These are phyloP conservation scores for Phanerodontia chrysosporium DNA, from an alignment of 768 basidiomycete genomes.

Conservation along the genomic window DNA sequence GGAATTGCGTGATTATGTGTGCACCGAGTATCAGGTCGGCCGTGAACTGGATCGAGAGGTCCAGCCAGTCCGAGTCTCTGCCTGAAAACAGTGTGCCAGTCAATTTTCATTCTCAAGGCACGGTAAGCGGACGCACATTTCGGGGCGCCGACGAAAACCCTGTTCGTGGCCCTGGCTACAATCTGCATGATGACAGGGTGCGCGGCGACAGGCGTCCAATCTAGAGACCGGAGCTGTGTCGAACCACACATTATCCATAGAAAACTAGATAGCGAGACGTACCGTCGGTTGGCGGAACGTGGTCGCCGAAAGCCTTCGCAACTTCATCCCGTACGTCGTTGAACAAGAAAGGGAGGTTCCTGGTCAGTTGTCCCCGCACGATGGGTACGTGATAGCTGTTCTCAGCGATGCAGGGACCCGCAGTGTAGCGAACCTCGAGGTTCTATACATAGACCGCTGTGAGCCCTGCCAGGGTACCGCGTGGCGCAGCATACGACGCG, in stretches of 20 bases:
- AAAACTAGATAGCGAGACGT: not conserved
- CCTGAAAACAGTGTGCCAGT: not conserved
- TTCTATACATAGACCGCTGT: slow-evolving; percentile 21
- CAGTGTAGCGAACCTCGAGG: slow-evolving; percentile 22
- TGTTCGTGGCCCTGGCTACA: slow-evolving; percentile 6
- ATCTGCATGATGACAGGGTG: slow-evolving; percentile 1
- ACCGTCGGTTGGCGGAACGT: not conserved
- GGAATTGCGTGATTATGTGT: not conserved
- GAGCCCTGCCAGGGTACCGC: not conserved
- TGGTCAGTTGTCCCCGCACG: slow-evolving; percentile 1
- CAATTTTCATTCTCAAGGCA: not conserved
- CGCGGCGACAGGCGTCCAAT: slow-evolving; percentile 1
- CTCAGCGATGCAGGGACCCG: not conserved
- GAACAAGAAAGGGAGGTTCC: not conserved
- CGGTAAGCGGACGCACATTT: slow-evolving; percentile 1
- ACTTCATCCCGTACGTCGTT: slow-evolving; percentile 2
- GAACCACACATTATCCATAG: not conserved
- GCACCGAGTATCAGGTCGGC: not conserved
- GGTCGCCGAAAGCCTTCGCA: not conserved
- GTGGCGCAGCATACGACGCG: not conserved
- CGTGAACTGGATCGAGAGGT: not conserved
- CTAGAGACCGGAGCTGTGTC: not conserved
- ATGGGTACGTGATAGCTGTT: slow-evolving; percentile 4
- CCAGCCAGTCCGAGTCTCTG: slow-evolving; percentile 4
- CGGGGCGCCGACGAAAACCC: slow-evolving; percentile 11